Evolutionary conservation across 345 rosid genomes (phyloP).

Genomic region (Populus euphratica): DNA sequence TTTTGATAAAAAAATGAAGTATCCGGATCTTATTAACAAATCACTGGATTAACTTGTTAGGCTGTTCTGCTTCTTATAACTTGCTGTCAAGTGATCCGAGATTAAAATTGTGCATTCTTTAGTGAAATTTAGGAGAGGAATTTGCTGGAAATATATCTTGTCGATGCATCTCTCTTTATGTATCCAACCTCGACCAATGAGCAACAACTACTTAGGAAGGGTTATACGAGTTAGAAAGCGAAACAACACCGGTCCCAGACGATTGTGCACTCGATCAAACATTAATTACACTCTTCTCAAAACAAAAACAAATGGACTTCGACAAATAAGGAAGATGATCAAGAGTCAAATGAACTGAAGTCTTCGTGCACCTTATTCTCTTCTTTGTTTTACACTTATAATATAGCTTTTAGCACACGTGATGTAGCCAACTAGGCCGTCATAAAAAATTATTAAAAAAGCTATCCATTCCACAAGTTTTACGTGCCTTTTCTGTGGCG

Average conservation of each 20-base stretch:
- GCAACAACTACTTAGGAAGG: background rate
- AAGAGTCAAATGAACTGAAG: background rate
- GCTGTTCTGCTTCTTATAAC: too few species aligned
- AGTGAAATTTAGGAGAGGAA: background rate
- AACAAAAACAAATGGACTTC: background rate
- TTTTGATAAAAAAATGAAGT: too few species aligned
- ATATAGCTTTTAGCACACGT: background rate
- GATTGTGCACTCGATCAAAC: background rate
- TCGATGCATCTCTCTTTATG: background rate
- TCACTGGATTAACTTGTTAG: too few species aligned
- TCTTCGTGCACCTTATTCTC: background rate
- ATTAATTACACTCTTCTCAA: background rate
- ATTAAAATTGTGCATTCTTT: too few species aligned
- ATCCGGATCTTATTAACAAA: fast-evolving
- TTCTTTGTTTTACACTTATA: background rate
- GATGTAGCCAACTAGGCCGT: background rate
- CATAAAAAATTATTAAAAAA: background rate
- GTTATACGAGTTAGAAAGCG: background rate
- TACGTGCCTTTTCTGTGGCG: background rate
- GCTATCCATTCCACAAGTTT: background rate
- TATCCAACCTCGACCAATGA: background rate
- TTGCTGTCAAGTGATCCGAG: background rate
- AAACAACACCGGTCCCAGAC: background rate
- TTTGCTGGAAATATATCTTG: background rate
- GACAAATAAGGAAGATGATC: background rate